These are phyloP conservation scores for Cladophialophora immunda DNA, from an alignment of 2,329 filamentous ascomycete species.

Conservation along the genomic window DNA sequence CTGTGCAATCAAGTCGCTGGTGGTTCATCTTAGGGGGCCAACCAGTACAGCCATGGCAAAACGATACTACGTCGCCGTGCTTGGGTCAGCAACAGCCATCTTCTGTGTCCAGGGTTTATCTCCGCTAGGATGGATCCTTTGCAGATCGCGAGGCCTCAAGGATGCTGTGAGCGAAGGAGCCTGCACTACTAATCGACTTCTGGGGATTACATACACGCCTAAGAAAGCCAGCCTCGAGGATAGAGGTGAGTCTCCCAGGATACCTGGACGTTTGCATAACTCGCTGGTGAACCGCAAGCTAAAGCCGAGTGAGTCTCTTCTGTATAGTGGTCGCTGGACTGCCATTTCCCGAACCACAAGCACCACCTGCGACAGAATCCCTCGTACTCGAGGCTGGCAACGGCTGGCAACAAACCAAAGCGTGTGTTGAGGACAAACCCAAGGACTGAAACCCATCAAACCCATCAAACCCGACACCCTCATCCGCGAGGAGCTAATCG, in stretches of 20 bases:
- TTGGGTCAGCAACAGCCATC: not conserved
- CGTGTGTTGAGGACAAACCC: not conserved
- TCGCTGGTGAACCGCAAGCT: not conserved
- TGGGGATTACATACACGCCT: not conserved
- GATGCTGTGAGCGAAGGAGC: not conserved
- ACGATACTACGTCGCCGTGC: not conserved
- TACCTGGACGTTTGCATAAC: not conserved
- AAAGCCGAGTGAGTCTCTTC: too few relatives aligned
- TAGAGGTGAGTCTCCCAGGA: not conserved
- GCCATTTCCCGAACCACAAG: not conserved
- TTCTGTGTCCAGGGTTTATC: not conserved
- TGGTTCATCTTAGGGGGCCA: too few relatives aligned
- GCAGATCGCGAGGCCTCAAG: not conserved
- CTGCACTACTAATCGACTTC: not conserved
- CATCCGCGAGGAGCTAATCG: not conserved
- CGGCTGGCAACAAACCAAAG: not conserved
- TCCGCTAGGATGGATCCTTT: not conserved
- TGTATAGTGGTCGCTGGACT: too few relatives aligned
- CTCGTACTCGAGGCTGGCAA: not conserved
- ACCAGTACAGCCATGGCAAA: not conserved
- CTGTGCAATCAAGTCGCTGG: not conserved
- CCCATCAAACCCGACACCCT: not conserved
- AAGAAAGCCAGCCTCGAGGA: not conserved
- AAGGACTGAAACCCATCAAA: not conserved
- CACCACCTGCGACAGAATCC: not conserved